Evolutionary conservation across 371 early-diverging fungal genomes (phyloP).

Genomic region (Zancudomyces culisetae): DNA sequence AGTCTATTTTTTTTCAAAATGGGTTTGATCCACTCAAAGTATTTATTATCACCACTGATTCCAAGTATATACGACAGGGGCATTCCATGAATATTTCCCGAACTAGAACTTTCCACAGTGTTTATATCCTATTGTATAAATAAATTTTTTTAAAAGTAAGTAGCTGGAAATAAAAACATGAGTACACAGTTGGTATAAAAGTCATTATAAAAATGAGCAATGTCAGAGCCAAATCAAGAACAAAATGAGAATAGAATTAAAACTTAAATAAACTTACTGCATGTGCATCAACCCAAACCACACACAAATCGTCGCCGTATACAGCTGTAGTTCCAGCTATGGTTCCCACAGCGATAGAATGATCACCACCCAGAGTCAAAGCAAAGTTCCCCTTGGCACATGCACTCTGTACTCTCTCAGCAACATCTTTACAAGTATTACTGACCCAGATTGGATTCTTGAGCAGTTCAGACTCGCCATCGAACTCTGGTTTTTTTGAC

Average conservation of each 20-base stretch:
- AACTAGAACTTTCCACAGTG: constrained; percentile 67
- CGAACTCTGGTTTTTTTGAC: constrained; percentile 33
- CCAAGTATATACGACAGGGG: constrained; percentile 83
- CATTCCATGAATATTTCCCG: constrained; percentile 93
- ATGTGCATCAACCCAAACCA: constrained; percentile 95
- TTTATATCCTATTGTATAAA: constrained; percentile 60
- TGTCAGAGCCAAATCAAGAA: neutral
- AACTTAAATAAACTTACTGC: constrained; percentile 39
- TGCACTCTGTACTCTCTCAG: constrained; percentile 39
- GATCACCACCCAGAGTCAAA: constrained; percentile 89
- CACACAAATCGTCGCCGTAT: constrained; percentile 55
- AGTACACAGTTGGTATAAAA: neutral
- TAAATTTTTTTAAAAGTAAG: neutral
- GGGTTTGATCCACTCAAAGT: constrained; percentile 70
- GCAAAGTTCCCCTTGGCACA: constrained; percentile 54
- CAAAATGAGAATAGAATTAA: neutral
- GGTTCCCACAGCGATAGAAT: constrained; percentile 82
- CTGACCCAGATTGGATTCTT: constrained; percentile 75
- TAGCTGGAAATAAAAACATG: no score
- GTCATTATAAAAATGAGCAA: neutral
- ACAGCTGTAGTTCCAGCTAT: constrained; percentile 61
- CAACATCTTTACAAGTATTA: constrained; percentile 46
- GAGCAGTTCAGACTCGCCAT: constrained; percentile 44
- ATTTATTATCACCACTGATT: constrained; percentile 42
- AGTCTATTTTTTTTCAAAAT: constrained; percentile 52